phyloP scores from a whole-genome alignment of 331 rosid genomes.

The Erythrophleum ivorense region DNA sequence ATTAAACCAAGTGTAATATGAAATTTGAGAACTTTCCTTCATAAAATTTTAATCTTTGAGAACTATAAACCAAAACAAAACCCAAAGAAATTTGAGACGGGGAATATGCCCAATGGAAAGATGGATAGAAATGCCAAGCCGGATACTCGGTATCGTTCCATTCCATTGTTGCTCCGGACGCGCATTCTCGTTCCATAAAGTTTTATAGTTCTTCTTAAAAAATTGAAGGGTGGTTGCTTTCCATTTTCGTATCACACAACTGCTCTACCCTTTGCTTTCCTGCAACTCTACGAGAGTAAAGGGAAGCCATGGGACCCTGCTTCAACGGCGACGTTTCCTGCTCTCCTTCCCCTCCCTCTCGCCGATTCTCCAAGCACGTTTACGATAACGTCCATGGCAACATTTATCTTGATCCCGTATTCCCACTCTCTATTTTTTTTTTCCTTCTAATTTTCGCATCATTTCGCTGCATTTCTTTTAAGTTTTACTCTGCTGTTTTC shows the following conservation, averaged over 20 bases:
- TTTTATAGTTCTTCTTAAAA: background rate
- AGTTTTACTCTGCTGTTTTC: background rate
- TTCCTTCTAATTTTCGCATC: background rate
- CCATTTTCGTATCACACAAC: background rate
- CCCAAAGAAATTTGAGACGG: background rate
- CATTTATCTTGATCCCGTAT: slow-evolving; percentile 83
- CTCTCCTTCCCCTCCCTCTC: slow-evolving; percentile 43
- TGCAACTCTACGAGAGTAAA: background rate
- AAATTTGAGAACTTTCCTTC: too few relatives aligned
- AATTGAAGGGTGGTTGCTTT: background rate
- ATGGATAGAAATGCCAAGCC: background rate
- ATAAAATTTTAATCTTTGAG: too few relatives aligned
- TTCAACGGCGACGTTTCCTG: slow-evolving; percentile 53
- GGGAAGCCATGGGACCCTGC: slow-evolving; percentile 58
- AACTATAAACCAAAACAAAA: background rate
- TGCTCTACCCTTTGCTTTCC: background rate
- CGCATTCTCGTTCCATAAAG: background rate
- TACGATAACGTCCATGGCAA: slow-evolving; percentile 90
- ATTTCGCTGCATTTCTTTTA: background rate
- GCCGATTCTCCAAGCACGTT: slow-evolving; percentile 69
- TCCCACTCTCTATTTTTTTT: background rate
- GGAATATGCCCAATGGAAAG: background rate
- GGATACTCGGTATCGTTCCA: background rate
- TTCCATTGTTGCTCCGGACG: background rate
- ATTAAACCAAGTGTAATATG: too few relatives aligned